Evolutionary conservation across 208 protist genomes (phyloP).

Genomic region (Crithidia bombi): DNA sequence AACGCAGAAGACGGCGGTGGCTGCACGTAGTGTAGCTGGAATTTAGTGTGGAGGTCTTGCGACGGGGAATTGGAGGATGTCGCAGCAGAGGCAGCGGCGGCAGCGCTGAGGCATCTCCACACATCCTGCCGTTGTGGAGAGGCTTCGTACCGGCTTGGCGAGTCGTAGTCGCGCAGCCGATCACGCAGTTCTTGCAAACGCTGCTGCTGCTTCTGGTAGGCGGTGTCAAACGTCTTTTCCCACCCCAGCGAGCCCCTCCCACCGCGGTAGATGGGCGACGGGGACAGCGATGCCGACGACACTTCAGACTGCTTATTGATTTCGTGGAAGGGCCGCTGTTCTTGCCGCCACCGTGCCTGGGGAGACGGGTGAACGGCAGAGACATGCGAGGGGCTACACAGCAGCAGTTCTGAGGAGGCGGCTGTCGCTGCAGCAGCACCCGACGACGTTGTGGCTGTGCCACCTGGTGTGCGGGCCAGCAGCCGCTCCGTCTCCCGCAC

Average conservation of each 20-base stretch:
- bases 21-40: neutral
- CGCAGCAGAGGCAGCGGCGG: neutral
- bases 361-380: conserved; percentile 2
- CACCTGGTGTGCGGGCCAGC: conserved; percentile 25
- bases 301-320: neutral
- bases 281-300: neutral
- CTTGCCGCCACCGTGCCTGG: neutral
- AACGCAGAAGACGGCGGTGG: neutral
- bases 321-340: neutral
- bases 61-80: neutral
- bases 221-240: neutral
- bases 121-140: neutral
- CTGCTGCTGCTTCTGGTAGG: conserved; percentile 17
- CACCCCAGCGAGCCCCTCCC: neutral
- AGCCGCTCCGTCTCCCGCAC: conserved; percentile 67
- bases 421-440: neutral
- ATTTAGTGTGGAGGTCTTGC: neutral
- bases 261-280: neutral
- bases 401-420: neutral
- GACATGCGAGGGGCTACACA: neutral
- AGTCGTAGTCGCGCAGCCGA: conserved; percentile 22
- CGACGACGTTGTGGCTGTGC: neutral
- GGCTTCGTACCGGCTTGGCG: neutral
- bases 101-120: neutral
- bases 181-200: conserved; percentile 23